phyloP scores from a whole-genome alignment of 2,329 filamentous ascomycete genomes.

The Rasamsonia emersonii region DNA sequence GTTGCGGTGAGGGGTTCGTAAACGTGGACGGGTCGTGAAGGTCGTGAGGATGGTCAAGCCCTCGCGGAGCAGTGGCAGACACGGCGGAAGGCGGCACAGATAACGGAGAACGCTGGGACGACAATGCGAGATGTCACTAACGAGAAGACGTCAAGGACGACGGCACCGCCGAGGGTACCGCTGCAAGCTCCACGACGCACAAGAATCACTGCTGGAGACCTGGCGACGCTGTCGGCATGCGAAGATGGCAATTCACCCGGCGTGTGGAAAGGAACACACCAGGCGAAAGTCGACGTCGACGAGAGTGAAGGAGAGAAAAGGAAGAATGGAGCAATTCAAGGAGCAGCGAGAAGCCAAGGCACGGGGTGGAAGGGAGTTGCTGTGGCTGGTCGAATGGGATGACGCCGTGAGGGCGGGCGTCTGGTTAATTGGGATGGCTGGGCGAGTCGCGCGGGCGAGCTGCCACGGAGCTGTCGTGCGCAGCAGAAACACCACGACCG shows the following conservation, averaged over 20 bases:
- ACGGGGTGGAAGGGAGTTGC: conserved; percentile 5
- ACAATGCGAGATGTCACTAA: too few relatives aligned
- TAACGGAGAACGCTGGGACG: conserved; percentile 17
- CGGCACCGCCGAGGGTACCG: too few relatives aligned
- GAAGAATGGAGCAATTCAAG: conserved; percentile 10
- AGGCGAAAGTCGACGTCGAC: conserved; percentile 9
- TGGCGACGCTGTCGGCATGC: too few relatives aligned
- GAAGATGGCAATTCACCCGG: too few relatives aligned
- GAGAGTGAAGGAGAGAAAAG: conserved; percentile 10
- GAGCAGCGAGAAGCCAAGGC: background rate
- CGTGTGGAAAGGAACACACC: conserved; percentile 7
- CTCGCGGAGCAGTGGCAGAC: conserved; percentile 33
- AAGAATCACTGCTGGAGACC: too few relatives aligned
- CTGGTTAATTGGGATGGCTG: conserved; percentile 33
- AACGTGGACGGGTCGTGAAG: conserved; percentile 41
- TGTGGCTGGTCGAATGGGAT: conserved; percentile 16
- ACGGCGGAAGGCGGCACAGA: conserved; percentile 26
- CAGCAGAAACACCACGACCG: conserved; percentile 9
- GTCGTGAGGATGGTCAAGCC: conserved; percentile 47
- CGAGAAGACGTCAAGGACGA: too few relatives aligned
- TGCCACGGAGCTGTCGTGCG: conserved; percentile 9
- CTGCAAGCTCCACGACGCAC: too few relatives aligned
- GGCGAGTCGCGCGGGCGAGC: conserved; percentile 16
- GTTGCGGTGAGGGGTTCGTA: conserved; percentile 36
- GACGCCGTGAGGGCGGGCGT: conserved; percentile 4